Base-by-base conservation (phyloP, 2,329 filamentous ascomycete genomes). In the Dothidotthia symphoricarpi region DNA sequence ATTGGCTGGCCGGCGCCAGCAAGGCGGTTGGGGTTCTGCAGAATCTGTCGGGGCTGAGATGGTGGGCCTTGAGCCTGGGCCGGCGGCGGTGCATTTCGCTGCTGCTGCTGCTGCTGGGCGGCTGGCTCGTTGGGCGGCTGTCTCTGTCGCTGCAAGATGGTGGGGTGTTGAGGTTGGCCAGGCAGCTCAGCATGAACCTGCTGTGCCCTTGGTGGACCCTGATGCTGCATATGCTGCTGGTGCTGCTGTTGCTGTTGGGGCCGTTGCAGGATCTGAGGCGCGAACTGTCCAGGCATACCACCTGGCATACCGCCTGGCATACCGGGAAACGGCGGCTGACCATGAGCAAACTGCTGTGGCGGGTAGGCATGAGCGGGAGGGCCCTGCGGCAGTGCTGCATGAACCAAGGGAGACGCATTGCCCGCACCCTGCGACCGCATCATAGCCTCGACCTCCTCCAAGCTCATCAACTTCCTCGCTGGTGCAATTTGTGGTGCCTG, bases 381-480 rank as follows among this genome's bases (percentile, higher is more conserved):
- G 14, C 43, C 42, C 10, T 47, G 54, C 14, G 42, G 46, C 25
- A 43, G 49, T 25, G 52, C 45, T 3, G 63, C 58, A 25, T 66
- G 63, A 5, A 63, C 56, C 14, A 68, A 54, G 17, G 60, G 56
- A 29, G 43, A 24, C 6, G 52, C 46, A 14, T 41, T 42, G 17
- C 47, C 44, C 15, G 79, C 77, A 22, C 80, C 70, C 52, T 90
- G 84, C 24, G 79, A 76, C 43, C 86, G 81, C 84, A 98, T 90
- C 49, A 88, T 83, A 36, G 91, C 91, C 70, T 98, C 93, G 14
- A 98, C 90, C 71, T 98, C 93, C 64, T 97, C 93, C 59, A 98
- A 68, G 57, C 88, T 97, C 85, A 98, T 83, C 70, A 96, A 84
- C 72, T 90, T 96, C 58, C 82, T 82, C 4, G 68, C 51, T 7